Evolutionary conservation across 1,284 basidiomycete species (phyloP), one percentile per base, ranked within the genome.

Genomic region (Boletellus deceptivus): DNA sequence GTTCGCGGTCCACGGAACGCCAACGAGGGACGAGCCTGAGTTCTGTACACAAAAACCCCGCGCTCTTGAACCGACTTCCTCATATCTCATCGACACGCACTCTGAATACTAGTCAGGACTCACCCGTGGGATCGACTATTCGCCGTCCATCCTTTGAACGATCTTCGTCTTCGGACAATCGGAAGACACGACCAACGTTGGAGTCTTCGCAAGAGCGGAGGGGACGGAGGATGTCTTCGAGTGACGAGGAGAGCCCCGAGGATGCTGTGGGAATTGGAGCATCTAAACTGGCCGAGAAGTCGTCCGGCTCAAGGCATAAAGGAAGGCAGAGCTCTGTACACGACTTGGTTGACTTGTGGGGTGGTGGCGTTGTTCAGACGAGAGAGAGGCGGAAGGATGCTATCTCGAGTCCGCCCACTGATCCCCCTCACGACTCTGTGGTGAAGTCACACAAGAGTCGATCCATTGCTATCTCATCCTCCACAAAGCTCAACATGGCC

Each of bases 281-380:
- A 39, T 57, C 63, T 41, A 56, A 52, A 44, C 43, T 49, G 11
- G 54, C 14, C 42, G 60, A 67, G 37, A 63, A 59, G 41, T 17
- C 48, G 22, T 49, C 63, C 0, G 56, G 61, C 39, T 60, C 56
- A 39, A 64, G 61, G 34, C 62, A 63, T 31, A 74, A 69, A 54
- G 73, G 77, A 29, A 71, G 86, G 54, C 86, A 90, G 70, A 83
- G 80, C 57, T 91, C 89, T 8, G 87, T 91, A 22, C 86, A 91
- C 61, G 85, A 91, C 60, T 65, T 90, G 48, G 85, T 90, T 33
- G 84, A 86, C 64, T 67, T 91, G 25, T 89, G 83, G 75, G 84
- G 85, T 42, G 86, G 84, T 14, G 74, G 75, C 11, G 53, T 72
- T 44, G 60, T 70, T 53, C 53, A 52, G 52, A 58, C 66, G 16